These are phyloP conservation scores for Zygoascus sp. DNA, from an alignment of 1,139 yeast genomes.

Conservation along the genomic window DNA sequence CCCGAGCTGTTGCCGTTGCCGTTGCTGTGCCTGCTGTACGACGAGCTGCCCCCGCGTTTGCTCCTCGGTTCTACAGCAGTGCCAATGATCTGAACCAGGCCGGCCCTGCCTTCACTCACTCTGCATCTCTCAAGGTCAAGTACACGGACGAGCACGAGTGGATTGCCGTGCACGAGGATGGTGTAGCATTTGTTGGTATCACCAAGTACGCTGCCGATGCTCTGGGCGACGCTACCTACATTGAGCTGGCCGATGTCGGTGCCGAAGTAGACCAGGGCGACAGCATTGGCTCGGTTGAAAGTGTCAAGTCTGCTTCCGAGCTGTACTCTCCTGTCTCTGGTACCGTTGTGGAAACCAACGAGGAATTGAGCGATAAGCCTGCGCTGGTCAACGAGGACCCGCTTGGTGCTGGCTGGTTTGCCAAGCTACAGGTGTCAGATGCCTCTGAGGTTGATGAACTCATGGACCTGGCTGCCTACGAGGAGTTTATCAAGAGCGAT, in stretches of 20 bases:
- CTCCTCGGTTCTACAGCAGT: slow-evolving; percentile 14
- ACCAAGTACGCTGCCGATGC: slow-evolving; percentile 96
- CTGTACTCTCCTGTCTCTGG: slow-evolving; percentile 87
- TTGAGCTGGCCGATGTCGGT: slow-evolving; percentile 83
- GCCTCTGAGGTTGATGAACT: slow-evolving; percentile 41
- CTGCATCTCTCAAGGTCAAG: slow-evolving; percentile 41
- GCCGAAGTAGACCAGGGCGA: slow-evolving; percentile 67
- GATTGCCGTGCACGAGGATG: slow-evolving; percentile 82
- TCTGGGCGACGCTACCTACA: slow-evolving; percentile 94
- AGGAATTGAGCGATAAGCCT: slow-evolving; percentile 62
- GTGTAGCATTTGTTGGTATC: slow-evolving; percentile 81
- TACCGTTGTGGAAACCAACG: slow-evolving; percentile 68
- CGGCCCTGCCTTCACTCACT: slow-evolving; percentile 50
- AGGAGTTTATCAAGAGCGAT: slow-evolving; percentile 47
- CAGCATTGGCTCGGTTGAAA: slow-evolving; percentile 86
- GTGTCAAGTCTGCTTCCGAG: slow-evolving; percentile 92
- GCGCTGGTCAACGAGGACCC: slow-evolving; percentile 82
- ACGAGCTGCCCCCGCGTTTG: slow-evolving; percentile 10
- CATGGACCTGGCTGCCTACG: slow-evolving; percentile 58
- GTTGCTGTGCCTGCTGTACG: background rate
- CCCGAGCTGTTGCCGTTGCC: slow-evolving; percentile 11
- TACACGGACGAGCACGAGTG: slow-evolving; percentile 94
- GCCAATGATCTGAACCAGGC: slow-evolving; percentile 47
- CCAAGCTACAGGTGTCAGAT: slow-evolving; percentile 58
- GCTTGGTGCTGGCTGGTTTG: slow-evolving; percentile 91